These are phyloP conservation scores for Thalassiosira sp. DNA, from an alignment of 352 stramenopile species.

Conservation along the genomic window DNA sequence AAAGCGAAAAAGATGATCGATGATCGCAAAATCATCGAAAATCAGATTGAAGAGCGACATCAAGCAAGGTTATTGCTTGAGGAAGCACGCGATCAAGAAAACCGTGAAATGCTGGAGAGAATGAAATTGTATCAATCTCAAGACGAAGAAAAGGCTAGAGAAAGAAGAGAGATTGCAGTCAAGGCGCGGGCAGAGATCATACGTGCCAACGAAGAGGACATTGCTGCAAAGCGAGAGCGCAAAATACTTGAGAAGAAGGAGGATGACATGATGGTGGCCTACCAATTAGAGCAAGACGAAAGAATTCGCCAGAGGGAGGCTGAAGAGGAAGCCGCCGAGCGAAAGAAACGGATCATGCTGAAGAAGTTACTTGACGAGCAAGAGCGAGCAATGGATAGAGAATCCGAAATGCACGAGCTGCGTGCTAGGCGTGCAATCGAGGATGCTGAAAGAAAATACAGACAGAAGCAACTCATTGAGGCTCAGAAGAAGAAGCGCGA, in stretches of 20 bases:
- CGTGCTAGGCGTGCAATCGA: slow-evolving; percentile 89
- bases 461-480: slow-evolving; percentile 86
- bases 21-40: slow-evolving; percentile 85
- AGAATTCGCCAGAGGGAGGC: slow-evolving; percentile 64
- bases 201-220: slow-evolving; percentile 69
- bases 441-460: slow-evolving; percentile 86
- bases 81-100: slow-evolving; percentile 86
- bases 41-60: slow-evolving; percentile 80
- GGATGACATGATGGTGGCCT: slow-evolving; percentile 64
- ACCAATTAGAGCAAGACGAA: slow-evolving; percentile 65
- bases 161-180: slow-evolving; percentile 38
- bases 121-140: slow-evolving; percentile 82
- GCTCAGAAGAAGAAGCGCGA: slow-evolving; percentile 88
- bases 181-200: slow-evolving; percentile 71
- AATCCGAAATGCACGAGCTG: slow-evolving; percentile 89
- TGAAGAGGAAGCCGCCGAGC: slow-evolving; percentile 64
- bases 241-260: slow-evolving; percentile 62
- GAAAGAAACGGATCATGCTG: slow-evolving; percentile 85
- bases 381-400: slow-evolving; percentile 81
- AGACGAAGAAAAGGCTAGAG: slow-evolving; percentile 55
- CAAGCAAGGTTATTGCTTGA: slow-evolving; percentile 89
- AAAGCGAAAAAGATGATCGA: slow-evolving; percentile 82
- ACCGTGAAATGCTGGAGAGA: slow-evolving; percentile 87
- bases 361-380: slow-evolving; percentile 86
- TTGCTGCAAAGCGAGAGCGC: slow-evolving; percentile 53